A percentile compares a stretch with the other conserved stretches of the same genome.
phyloP scores from a whole-genome alignment of 495 filamentous ascomycete genomes.

The Mytilinidion resinicola region DNA sequence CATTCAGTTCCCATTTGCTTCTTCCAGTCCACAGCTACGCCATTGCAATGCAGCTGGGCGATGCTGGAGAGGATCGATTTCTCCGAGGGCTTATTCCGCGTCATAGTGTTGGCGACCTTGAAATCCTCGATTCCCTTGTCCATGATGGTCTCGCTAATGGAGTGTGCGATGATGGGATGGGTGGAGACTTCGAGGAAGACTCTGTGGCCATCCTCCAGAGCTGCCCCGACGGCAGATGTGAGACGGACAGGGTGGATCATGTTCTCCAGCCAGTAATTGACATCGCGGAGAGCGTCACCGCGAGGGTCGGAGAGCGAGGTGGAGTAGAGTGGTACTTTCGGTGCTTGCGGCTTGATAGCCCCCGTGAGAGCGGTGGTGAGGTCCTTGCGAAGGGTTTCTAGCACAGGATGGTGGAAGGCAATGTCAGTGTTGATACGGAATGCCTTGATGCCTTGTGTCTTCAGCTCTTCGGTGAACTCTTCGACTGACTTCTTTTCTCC shows the following conservation, averaged over 20 bases:
- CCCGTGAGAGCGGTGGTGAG: conserved; percentile 25
- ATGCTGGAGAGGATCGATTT: conserved; percentile 42
- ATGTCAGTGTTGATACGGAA: conserved; percentile 34
- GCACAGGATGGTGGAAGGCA: conserved; percentile 36
- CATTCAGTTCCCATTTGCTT: conserved; percentile 37
- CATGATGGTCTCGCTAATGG: conserved; percentile 35
- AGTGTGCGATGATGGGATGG: conserved; percentile 37
- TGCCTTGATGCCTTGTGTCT: conserved; percentile 27
- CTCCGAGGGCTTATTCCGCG: conserved; percentile 39
- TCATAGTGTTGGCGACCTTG: conserved; percentile 34
- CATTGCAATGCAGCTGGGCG: conserved; percentile 42
- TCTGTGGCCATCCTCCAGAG: conserved; percentile 32
- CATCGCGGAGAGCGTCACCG: conserved; percentile 18
- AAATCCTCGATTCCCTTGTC: conserved; percentile 30
- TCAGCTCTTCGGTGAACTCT: conserved; percentile 11
- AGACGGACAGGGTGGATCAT: conserved; percentile 32
- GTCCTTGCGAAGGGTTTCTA: conserved; percentile 29
- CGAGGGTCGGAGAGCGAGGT: conserved; percentile 31
- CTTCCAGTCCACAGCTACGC: conserved; percentile 41
- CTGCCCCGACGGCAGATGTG: conserved; percentile 34
- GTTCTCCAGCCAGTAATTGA: conserved; percentile 31
- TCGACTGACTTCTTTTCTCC: conserved; percentile 28
- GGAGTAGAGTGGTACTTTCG: conserved; percentile 37
- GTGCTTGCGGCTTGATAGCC: conserved; percentile 23
- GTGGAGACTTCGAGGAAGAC: conserved; percentile 38